These are phyloP conservation scores for Populus hybrid DNA, from an alignment of 441 rosid genomes.

Conservation along the genomic window DNA sequence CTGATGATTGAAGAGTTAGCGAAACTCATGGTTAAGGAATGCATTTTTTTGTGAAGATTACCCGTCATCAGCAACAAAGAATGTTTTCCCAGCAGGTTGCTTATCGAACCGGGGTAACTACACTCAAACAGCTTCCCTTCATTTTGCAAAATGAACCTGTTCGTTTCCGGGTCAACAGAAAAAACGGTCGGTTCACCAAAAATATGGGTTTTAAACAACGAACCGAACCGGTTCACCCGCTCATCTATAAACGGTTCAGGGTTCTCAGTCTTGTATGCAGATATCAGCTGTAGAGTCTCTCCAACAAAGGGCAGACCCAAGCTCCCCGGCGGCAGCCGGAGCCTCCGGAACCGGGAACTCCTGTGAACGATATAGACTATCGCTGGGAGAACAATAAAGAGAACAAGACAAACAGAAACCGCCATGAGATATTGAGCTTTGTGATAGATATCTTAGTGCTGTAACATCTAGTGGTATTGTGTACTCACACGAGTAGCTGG, in stretches of 20 bases:
- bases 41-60: constrained; percentile 82
- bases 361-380: constrained; percentile 35
- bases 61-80: constrained; percentile 89
- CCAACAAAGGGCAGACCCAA: constrained; percentile 82
- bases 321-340: constrained; percentile 77
- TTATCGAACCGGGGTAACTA: constrained; percentile 86
- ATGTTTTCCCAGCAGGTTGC: constrained; percentile 84
- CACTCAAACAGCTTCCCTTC: constrained; percentile 92
- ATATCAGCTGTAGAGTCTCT: constrained; percentile 76
- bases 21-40: constrained; percentile 87
- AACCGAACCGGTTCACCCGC: constrained; percentile 68
- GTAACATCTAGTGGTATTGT: too few species aligned
- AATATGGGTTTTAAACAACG: constrained; percentile 77
- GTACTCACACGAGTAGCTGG: background rate
- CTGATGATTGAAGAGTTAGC: constrained; percentile 67
- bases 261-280: constrained; percentile 91
- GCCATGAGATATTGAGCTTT: constrained; percentile 18
- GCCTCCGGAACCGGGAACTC: constrained; percentile 38
- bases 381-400: constrained; percentile 19
- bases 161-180: constrained; percentile 86
- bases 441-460: background rate
- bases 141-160: constrained; percentile 83
- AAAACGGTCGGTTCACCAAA: constrained; percentile 95
- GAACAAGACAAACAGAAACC: constrained; percentile 16
- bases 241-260: constrained; percentile 95